Base-by-base conservation (phyloP, 805 yeast genomes). In the Kodamaea laetipori region DNA sequence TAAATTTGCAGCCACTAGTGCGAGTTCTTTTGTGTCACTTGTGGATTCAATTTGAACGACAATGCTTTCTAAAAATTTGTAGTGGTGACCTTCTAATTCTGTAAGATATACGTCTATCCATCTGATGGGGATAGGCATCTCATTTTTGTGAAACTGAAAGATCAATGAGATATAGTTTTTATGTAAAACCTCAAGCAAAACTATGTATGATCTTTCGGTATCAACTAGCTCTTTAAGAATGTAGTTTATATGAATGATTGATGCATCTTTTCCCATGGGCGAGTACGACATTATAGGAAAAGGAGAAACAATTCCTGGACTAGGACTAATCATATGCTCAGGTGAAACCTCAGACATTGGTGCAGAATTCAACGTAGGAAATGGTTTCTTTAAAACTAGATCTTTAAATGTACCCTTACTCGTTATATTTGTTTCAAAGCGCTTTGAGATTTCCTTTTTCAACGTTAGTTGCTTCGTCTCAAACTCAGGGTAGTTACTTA, bases 171-270 rank as follows among this genome's bases (percentile, higher is more conserved):
- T 52, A 46, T 77, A 80, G 27, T 63, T 67, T n/a, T 64, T 67
- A 5, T 65, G 60, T 13, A 80, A 57, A 47, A 74, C 56, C 28
- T 62, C 64, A 37, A 80, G 54, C 1, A 77, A 71, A 34, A 63
- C 61, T n/a, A 78, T 56, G 51, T 77, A 80, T 1, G 60, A 61
- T 18, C 63, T 66, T 51, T 80, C 86, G 9, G 78, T 77, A 10
- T 66, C 67, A 0, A 74, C 42, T 4, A 80, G 54, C 53, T 80
- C 86, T 43, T 74, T 71, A n/a, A 74, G 49, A 1, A 64, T 45
- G 36, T 58, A 63, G 16, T 49, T 54, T 31, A 67, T 18, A 49
- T 54, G 27, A 47, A 4, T 47, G 47, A 31, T n/a, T 28, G 26
- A 11, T 13, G 9, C 26, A 27, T 11, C 17, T 16, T 35, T 17